Evolutionary conservation across 2,329 filamentous ascomycete genomes (phyloP).

Genomic region (Pseudogymnoascus sp.): DNA sequence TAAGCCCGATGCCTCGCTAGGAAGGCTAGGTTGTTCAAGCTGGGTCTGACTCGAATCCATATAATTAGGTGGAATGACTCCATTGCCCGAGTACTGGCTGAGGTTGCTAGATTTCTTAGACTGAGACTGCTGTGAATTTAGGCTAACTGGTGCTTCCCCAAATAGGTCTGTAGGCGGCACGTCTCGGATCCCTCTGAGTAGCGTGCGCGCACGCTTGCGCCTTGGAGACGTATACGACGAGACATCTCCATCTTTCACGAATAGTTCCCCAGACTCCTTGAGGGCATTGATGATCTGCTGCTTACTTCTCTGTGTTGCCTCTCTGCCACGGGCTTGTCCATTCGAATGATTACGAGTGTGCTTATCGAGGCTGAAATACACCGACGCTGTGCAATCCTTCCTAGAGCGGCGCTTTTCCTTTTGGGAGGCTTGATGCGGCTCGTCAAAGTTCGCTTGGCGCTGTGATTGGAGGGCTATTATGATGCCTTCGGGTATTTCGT

Average conservation of each 20-base stretch:
- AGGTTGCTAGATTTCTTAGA: background rate
- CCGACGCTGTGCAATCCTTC: slow-evolving; percentile 20
- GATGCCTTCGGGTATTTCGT: background rate
- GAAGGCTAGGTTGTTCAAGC: background rate
- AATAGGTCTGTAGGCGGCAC: background rate
- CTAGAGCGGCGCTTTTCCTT: background rate
- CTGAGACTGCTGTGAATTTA: background rate
- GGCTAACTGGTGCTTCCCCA: background rate
- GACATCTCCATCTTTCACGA: background rate
- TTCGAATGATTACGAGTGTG: background rate
- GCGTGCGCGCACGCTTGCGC: background rate
- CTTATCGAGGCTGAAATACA: slow-evolving; percentile 25
- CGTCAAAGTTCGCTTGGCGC: slow-evolving; percentile 10
- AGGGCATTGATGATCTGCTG: background rate
- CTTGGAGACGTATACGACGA: background rate
- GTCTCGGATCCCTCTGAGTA: background rate
- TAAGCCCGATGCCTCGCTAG: background rate
- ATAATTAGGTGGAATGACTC: background rate
- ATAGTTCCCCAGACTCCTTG: background rate
- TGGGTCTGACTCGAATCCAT: background rate
- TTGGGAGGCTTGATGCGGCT: background rate
- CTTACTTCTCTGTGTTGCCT: background rate
- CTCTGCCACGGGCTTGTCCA: background rate
- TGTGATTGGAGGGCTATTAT: background rate
- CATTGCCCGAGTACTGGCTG: background rate